Evolutionary conservation across 805 yeast genomes (phyloP), one percentile per base, ranked within the genome.

Genomic region (Metschnikowia santaceciliae): DNA sequence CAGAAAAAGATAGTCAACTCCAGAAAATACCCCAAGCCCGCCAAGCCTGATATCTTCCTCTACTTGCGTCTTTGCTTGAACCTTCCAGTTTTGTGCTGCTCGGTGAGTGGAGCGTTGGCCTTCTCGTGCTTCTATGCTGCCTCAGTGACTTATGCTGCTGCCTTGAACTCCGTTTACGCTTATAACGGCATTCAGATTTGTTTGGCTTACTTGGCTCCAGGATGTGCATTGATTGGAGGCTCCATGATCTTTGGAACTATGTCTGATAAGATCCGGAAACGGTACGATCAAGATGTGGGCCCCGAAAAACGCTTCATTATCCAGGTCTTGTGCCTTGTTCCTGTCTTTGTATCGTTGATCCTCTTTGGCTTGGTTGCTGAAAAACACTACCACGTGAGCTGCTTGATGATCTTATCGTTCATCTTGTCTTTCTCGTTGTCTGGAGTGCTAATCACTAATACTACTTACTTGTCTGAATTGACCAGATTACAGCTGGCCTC

Each of bases 81-180:
- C 46, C 61, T 61, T n/a, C 82, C 83, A 1, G 77, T 80, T 0
- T 46, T 74, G 0, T 49, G 79, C 5, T 71, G 78, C 44, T 75
- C 83, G 0, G 40, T 78, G 6, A 72, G 75, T 34, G 73, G 80
- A 3, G 81, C 80, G 1, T 57, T 80, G 4, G 55, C 79, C n/a
- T 80, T 81, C 64, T 79, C 83, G 3, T 68, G 78, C 17, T 81
- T 79, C 56, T 81, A 81, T 54, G 82, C 76, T 1, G 68, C 80
- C 53, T 75, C 77, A 53, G 79, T 81, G 10, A 76, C 81, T 1
- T 76, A 78, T 55, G 63, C 83, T 0, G 68, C 68, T 23, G 66
- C 67, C 7, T 61, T 81, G 33, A 63, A 70, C 37, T 56, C 63
- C 0, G 60, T 66, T 7, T 80, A 80, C 56, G 51, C 63, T 8